phyloP scores from a whole-genome alignment of 768 basidiomycete genomes.

The Myochromella boudieri region DNA sequence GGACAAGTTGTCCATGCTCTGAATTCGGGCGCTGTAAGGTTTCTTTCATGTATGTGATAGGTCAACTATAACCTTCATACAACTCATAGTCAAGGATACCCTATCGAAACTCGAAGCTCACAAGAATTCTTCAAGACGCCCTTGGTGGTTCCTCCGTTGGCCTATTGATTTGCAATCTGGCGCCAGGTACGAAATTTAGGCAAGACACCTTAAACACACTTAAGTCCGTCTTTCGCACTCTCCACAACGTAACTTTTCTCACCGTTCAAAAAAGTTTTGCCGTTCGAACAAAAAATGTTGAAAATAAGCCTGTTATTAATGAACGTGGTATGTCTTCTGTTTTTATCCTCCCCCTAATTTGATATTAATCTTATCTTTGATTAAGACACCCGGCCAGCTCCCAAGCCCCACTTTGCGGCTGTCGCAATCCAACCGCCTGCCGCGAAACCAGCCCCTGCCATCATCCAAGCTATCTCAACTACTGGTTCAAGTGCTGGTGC shows the following conservation, averaged over 20 bases:
- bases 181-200: conserved; percentile 78
- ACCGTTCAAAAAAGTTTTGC: conserved; percentile 55
- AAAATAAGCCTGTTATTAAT: conserved; percentile 79
- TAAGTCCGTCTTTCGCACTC: conserved; percentile 54
- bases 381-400: conserved; percentile 58
- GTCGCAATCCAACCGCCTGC: conserved; percentile 43
- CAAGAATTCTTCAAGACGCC: conserved; percentile 86
- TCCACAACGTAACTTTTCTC: not conserved
- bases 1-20: conserved; percentile 88
- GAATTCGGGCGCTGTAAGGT: conserved; percentile 65
- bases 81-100: conserved; percentile 68
- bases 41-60: conserved; percentile 1
- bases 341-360: not conserved
- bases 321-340: conserved; percentile 56
- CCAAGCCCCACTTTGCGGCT: conserved; percentile 69
- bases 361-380: conserved; percentile 2
- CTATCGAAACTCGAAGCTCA: conserved; percentile 88
- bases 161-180: conserved; percentile 83
- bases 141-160: conserved; percentile 81
- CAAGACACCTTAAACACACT: conserved; percentile 90
- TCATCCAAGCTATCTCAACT: conserved; percentile 42
- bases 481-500: conserved; percentile 26
- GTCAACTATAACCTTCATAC: conserved; percentile 4
- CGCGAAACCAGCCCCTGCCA: conserved; percentile 43
- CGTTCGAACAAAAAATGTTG: conserved; percentile 80